Evolutionary conservation across 2,329 filamentous ascomycete genomes (phyloP).

Genomic region (Metarhizium rileyi): DNA sequence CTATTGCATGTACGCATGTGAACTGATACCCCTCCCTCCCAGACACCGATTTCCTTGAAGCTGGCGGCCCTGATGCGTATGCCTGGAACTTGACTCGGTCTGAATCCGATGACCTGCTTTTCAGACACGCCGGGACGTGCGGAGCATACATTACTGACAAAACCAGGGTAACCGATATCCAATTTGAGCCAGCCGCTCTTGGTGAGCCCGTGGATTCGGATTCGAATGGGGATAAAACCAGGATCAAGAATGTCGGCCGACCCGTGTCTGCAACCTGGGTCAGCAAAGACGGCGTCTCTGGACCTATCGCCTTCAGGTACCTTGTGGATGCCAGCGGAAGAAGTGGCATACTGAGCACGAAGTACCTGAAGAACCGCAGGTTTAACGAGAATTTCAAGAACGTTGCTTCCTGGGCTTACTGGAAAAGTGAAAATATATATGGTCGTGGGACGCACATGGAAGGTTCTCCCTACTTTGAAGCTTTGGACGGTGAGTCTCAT

Average conservation of each 20-base stretch:
- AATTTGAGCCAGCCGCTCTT: conserved; percentile 15
- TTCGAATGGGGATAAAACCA: not conserved
- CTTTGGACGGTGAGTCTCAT: conserved; percentile 22
- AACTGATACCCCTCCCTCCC: not conserved
- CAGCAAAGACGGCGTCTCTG: conserved; percentile 23
- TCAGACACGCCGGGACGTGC: conserved; percentile 28
- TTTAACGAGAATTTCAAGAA: conserved; percentile 40
- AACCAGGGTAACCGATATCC: conserved; percentile 23
- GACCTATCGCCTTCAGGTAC: conserved; percentile 35
- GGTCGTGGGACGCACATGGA: conserved; percentile 24
- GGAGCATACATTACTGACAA: conserved; percentile 33
- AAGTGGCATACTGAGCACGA: conserved; percentile 33
- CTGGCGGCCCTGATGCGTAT: conserved; percentile 26
- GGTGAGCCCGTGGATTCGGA: not conserved
- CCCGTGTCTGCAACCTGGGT: conserved; percentile 27
- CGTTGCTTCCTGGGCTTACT: conserved; percentile 40
- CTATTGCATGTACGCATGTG: not conserved
- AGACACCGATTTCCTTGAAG: conserved; percentile 34
- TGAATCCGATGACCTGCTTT: conserved; percentile 34
- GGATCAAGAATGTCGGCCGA: conserved; percentile 11
- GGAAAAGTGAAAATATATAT: conserved; percentile 24
- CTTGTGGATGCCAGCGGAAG: conserved; percentile 39
- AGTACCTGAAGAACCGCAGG: conserved; percentile 37
- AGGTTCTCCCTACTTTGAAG: conserved; percentile 33
- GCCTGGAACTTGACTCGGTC: conserved; percentile 38